These are phyloP conservation scores for Coriolopsis trogii DNA, from an alignment of 1,284 basidiomycete genomes.

Conservation along the genomic window DNA sequence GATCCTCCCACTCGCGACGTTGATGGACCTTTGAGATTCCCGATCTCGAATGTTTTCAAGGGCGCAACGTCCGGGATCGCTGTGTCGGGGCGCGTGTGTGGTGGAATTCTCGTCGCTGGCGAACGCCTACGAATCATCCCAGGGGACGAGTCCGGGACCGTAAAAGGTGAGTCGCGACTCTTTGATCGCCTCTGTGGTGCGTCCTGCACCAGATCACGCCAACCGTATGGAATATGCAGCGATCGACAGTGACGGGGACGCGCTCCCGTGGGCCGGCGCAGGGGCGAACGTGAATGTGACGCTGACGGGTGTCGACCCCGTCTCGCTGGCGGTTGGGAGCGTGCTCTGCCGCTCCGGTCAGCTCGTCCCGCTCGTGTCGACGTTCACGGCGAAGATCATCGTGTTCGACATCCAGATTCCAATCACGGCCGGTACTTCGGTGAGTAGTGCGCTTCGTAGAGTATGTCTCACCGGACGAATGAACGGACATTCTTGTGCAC, in stretches of 20 bases:
- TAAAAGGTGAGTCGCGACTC: conserved; percentile 84
- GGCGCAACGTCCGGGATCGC: conserved; percentile 83
- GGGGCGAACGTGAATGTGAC: conserved; percentile 90
- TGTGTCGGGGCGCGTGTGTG: conserved; percentile 86
- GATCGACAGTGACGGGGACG: conserved; percentile 85
- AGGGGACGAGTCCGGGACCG: conserved; percentile 87
- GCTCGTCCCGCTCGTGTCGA: conserved; percentile 73
- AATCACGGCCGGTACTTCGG: conserved; percentile 85
- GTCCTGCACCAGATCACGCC: too few species aligned
- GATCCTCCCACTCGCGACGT: conserved; percentile 84
- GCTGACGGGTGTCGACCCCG: conserved; percentile 83
- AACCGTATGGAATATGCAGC: too few species aligned
- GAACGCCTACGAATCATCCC: conserved; percentile 87
- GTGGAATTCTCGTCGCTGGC: conserved; percentile 91
- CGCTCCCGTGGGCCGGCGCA: conserved; percentile 86
- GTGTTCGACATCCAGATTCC: conserved; percentile 93
- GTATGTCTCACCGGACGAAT: too few species aligned
- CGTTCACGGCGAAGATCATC: conserved; percentile 87
- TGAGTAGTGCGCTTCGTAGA: conserved; percentile 39
- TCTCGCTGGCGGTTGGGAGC: conserved; percentile 86
- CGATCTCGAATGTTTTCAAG: conserved; percentile 95
- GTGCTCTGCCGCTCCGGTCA: conserved; percentile 82
- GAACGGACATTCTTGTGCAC: neutral
- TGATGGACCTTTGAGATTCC: conserved; percentile 80
- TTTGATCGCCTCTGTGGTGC: too few species aligned